These are phyloP conservation scores for Pseudogymnoascus sp. DNA, from an alignment of 2,329 filamentous ascomycete species.

Conservation along the genomic window DNA sequence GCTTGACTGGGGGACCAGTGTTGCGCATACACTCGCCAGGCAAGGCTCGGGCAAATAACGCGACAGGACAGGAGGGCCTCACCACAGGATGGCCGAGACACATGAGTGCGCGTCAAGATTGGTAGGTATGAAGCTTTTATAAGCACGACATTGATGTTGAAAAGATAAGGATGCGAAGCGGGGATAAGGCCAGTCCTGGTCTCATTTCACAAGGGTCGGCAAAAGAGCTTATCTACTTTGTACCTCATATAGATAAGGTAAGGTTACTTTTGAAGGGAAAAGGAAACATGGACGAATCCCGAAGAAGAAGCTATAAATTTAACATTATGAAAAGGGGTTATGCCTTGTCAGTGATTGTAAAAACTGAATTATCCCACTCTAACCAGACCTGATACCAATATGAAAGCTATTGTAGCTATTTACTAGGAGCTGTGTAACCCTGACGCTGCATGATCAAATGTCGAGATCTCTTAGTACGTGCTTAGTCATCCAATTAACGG, in stretches of 20 bases:
- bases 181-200: constrained; percentile 8
- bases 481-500: background rate
- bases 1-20: background rate
- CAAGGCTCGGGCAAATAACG: background rate
- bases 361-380: background rate
- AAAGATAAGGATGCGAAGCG: constrained; percentile 10
- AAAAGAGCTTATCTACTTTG: constrained; percentile 5
- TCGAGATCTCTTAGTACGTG: background rate
- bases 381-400: background rate
- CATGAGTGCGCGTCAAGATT: constrained; percentile 1
- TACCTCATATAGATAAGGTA: constrained; percentile 2
- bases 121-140: constrained; percentile 5
- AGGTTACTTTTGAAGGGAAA: background rate
- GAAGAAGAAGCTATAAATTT: background rate
- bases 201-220: constrained; percentile 8
- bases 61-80: background rate
- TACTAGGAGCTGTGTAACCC: background rate
- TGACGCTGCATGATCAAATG: constrained; percentile 2
- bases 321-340: background rate
- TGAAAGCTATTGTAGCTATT: background rate
- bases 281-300: background rate
- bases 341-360: background rate
- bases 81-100: constrained; percentile 6
- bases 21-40: background rate
- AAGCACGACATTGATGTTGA: constrained; percentile 8